Conservation (phyloP, 1,284 basidiomycete genomes). For the Leccinum cinnamomeum region DNA sequence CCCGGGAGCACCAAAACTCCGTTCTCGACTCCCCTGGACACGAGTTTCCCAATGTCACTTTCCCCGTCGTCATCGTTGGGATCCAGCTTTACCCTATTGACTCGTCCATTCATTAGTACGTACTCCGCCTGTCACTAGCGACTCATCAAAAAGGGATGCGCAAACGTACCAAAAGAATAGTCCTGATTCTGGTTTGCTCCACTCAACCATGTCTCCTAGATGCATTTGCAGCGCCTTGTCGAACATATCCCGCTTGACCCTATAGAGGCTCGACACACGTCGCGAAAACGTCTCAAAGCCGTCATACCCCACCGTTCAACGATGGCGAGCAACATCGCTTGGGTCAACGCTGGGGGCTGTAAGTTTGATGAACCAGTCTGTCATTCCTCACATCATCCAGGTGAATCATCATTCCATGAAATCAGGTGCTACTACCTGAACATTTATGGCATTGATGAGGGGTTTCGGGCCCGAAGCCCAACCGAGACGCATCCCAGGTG, state of each 20-base stretch:
- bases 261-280: slow-evolving; percentile 75
- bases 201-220: slow-evolving; percentile 73
- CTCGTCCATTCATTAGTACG: no score
- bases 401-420: neutral
- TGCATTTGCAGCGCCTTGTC: slow-evolving; percentile 70
- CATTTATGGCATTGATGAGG: slow-evolving; percentile 72
- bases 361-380: slow-evolving; percentile 73
- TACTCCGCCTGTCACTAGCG: neutral
- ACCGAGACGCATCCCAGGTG: slow-evolving; percentile 76
- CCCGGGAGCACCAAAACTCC: slow-evolving; percentile 87
- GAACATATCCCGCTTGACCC: slow-evolving; percentile 73
- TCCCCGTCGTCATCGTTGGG: slow-evolving; percentile 37
- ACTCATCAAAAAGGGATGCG: neutral
- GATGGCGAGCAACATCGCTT: slow-evolving; percentile 67
- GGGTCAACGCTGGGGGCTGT: slow-evolving; percentile 72
- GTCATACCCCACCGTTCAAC: slow-evolving; percentile 67
- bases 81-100: slow-evolving; percentile 57
- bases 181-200: slow-evolving; percentile 81
- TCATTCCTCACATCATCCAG: slow-evolving; percentile 4
- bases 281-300: slow-evolving; percentile 74
- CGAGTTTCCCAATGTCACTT: slow-evolving; percentile 72
- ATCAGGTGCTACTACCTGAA: slow-evolving; percentile 40
- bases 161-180: slow-evolving; percentile 75
- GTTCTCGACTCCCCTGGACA: slow-evolving; percentile 69
- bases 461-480: slow-evolving; percentile 75